Evolutionary conservation across 1,284 basidiomycete genomes (phyloP).

Genomic region (Taiwanofungus camphoratus): DNA sequence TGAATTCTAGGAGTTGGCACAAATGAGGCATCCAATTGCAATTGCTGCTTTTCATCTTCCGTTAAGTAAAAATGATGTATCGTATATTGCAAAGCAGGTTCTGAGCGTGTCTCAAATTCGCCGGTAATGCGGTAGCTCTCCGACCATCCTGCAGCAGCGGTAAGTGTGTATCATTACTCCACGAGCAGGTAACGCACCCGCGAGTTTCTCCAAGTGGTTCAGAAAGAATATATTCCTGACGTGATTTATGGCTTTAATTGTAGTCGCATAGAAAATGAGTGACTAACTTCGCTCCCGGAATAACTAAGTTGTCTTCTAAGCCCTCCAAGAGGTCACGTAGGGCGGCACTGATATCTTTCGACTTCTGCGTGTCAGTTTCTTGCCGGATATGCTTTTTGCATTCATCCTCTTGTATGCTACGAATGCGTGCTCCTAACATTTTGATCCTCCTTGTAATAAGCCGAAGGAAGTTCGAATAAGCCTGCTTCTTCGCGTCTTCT

Average conservation of each 20-base stretch:
- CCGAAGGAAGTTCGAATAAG: not conserved
- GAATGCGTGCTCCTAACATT: constrained; percentile 5
- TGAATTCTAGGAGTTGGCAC: constrained; percentile 33
- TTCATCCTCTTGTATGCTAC: constrained; percentile 17
- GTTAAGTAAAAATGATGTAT: constrained; percentile 35
- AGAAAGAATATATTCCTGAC: no score
- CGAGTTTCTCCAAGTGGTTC: no score
- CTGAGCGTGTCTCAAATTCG: constrained; percentile 15
- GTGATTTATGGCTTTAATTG: no score
- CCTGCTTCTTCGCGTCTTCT: not conserved
- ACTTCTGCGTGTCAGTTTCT: not conserved
- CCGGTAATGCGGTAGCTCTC: constrained; percentile 1
- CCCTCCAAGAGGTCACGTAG: not conserved
- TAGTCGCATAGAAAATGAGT: no score
- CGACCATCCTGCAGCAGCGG: no score
- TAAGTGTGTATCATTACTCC: no score
- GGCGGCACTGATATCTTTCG: not conserved
- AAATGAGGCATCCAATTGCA: constrained; percentile 33
- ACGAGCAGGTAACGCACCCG: no score
- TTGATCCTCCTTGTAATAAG: constrained; percentile 9
- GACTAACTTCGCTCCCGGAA: no score
- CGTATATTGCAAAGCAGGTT: constrained; percentile 28
- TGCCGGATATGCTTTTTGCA: constrained; percentile 10
- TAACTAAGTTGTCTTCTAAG: not conserved
- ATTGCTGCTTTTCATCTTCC: constrained; percentile 34